Evolutionary conservation across 2,329 filamentous ascomycete genomes (phyloP).

Genomic region (Gnomoniopsis sp.): DNA sequence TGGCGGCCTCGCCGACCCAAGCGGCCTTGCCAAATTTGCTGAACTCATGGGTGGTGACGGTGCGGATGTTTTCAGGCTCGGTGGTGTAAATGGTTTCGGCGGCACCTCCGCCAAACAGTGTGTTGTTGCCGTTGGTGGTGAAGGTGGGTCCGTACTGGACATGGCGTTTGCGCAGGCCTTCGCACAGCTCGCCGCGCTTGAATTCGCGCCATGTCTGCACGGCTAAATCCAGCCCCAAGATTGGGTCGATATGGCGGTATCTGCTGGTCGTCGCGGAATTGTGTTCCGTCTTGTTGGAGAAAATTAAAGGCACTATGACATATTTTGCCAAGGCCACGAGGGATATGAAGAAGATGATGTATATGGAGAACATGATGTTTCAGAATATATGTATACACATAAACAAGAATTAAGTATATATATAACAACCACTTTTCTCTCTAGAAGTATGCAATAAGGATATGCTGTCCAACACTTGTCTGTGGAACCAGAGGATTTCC

Average conservation of each 20-base stretch:
- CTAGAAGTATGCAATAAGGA: not conserved
- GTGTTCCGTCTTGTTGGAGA: not conserved
- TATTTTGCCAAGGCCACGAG: not conserved
- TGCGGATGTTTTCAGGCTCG: slow-evolving; percentile 15
- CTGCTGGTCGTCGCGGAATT: not conserved
- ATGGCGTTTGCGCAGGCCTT: slow-evolving; percentile 9
- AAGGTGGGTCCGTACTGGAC: slow-evolving; percentile 7
- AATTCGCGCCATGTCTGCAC: slow-evolving; percentile 7
- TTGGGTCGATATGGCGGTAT: slow-evolving; percentile 10
- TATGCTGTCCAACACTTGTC: not conserved
- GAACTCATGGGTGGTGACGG: not conserved
- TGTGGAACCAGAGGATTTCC: not conserved
- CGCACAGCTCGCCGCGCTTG: slow-evolving; percentile 1
- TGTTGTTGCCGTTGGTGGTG: not conserved
- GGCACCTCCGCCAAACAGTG: no score
- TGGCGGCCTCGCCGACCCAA: slow-evolving; percentile 14
- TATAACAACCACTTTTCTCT: not conserved
- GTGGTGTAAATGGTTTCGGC: slow-evolving; percentile 11
- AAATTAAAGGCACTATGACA: not conserved
- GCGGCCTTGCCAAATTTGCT: slow-evolving; percentile 9
- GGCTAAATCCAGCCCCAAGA: slow-evolving; percentile 5
- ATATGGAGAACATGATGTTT: not conserved
- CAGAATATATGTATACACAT: not conserved
- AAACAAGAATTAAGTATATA: not conserved
- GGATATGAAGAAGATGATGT: not conserved